Base-by-base conservation (phyloP, 129 eudicot genomes). In the Ambrosia trifida region DNA sequence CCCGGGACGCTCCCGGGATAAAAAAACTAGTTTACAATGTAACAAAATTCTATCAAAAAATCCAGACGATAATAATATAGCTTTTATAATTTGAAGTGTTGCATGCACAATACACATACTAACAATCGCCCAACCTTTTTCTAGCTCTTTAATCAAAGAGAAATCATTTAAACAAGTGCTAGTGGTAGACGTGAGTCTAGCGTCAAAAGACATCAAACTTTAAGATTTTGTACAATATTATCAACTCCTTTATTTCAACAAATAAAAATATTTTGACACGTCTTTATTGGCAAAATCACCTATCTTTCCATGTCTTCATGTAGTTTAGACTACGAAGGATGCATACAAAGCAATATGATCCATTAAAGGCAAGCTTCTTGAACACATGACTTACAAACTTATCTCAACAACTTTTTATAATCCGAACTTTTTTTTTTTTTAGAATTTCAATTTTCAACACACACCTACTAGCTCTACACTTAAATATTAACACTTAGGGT, bases 321-420 rank as follows among this genome's bases (percentile, higher is more conserved):
- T 31, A 53, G 19, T 53, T 8, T 8, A 19, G 31, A 53, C 60
- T 53, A 18, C 58, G 5, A 53, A 53, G 60, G 60, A 13, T 53
- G 31, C 60, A 53, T 8, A 53, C 13, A 18, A 53, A 53, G 32
- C 60, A 53, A 54, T 54, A 8, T 54, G 61, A 19, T 54, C 61
- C 61, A 54, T 20, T 38, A 64, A 66, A 44, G 38, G 40, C 70
- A 44, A 24, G 56, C 56, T 66, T 66, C 70, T 66, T 66, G 38
- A 66, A 24, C 70, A 44, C 70, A 43, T 24, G 28, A 24, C 11
- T 11, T 44, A 44, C n/a, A 44, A 44, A 40, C 9, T 38, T 64
- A 60, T 32, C 43, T 65, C 17, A 43, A 65, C 18, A 17, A 14
- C 66, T 35, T 35, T 62, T 62, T 24, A 24, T 24, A 24, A 24